Conservation (phyloP, 257 asterid genomes). For the Salvia miltiorrhiza region DNA sequence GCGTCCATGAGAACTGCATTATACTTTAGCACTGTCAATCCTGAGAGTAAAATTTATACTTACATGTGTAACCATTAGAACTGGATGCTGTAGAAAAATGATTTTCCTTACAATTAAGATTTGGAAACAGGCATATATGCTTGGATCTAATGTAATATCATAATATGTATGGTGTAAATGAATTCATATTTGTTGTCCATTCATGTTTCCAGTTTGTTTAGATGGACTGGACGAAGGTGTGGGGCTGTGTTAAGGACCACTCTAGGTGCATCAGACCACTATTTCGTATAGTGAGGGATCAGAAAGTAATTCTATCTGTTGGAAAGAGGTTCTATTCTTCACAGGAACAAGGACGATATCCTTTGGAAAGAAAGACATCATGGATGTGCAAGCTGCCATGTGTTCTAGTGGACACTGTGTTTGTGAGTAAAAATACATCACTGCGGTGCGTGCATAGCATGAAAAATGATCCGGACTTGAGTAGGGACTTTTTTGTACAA, state of each 20-base stretch:
- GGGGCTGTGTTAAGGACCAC: slow-evolving; percentile 32
- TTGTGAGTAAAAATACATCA: slow-evolving; percentile 29
- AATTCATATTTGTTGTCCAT: slow-evolving; percentile 5
- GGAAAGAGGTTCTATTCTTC: slow-evolving; percentile 27
- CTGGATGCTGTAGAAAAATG: not conserved
- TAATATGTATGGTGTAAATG: not conserved
- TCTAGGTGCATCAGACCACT: slow-evolving; percentile 29
- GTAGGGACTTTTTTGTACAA: slow-evolving; percentile 65
- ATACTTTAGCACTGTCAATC: not conserved
- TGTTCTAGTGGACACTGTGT: slow-evolving; percentile 21
- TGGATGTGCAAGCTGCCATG: slow-evolving; percentile 37
- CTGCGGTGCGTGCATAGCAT: slow-evolving; percentile 34
- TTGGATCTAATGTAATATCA: slow-evolving; percentile 5
- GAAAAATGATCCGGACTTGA: slow-evolving; percentile 51
- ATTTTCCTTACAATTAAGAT: not conserved
- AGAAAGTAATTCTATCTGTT: slow-evolving; percentile 23
- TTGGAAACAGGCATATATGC: not conserved
- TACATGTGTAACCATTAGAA: not conserved
- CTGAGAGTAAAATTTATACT: not conserved
- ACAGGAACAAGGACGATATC: slow-evolving; percentile 32
- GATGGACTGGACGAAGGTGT: slow-evolving; percentile 56
- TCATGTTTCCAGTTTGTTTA: slow-evolving; percentile 27
- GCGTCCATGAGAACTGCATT: not conserved
- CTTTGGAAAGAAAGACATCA: slow-evolving; percentile 25
- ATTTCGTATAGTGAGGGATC: slow-evolving; percentile 28